phyloP scores from a whole-genome alignment of 805 yeast species.

The Kodamaea nitidulidarum region DNA sequence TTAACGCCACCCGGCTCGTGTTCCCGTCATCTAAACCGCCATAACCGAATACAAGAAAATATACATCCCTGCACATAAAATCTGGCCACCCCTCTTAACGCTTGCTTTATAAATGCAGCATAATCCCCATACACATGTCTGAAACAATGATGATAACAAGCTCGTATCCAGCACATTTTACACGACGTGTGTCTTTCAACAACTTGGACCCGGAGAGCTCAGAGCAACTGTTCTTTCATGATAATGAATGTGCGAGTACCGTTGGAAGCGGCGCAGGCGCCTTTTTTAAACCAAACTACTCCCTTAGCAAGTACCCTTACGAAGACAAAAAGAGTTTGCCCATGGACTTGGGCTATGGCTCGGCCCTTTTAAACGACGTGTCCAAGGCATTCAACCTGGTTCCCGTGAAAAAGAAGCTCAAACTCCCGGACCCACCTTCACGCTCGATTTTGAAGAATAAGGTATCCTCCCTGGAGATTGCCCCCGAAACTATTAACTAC shows the following conservation, averaged over 20 bases:
- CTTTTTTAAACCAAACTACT: slow-evolving; percentile 9
- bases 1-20: too few species aligned
- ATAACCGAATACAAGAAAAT: slow-evolving; percentile 2
- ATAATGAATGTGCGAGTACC: slow-evolving; percentile 1
- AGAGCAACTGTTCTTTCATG: slow-evolving; percentile 1
- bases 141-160: slow-evolving; percentile 2
- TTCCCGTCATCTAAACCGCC: not conserved
- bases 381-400: slow-evolving; percentile 14
- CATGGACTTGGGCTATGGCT: slow-evolving; percentile 19
- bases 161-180: slow-evolving; percentile 13
- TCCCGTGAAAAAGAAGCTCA: slow-evolving; percentile 14
- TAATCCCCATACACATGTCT: not conserved
- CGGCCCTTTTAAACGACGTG: slow-evolving; percentile 16
- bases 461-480: slow-evolving; percentile 18
- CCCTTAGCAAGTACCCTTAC: slow-evolving; percentile 1
- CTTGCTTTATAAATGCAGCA: not conserved
- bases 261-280: slow-evolving; percentile 2
- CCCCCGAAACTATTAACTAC: slow-evolving; percentile 21
- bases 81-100: slow-evolving; percentile 1
- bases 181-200: slow-evolving; percentile 44
- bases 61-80: slow-evolving; percentile 1
- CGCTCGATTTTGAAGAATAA: slow-evolving; percentile 39
- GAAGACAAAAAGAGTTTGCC: slow-evolving; percentile 4
- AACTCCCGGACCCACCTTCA: slow-evolving; percentile 30
- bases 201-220: slow-evolving; percentile 28